Conservation (phyloP, 1,284 basidiomycete genomes). For the Marasmius fiardii region DNA sequence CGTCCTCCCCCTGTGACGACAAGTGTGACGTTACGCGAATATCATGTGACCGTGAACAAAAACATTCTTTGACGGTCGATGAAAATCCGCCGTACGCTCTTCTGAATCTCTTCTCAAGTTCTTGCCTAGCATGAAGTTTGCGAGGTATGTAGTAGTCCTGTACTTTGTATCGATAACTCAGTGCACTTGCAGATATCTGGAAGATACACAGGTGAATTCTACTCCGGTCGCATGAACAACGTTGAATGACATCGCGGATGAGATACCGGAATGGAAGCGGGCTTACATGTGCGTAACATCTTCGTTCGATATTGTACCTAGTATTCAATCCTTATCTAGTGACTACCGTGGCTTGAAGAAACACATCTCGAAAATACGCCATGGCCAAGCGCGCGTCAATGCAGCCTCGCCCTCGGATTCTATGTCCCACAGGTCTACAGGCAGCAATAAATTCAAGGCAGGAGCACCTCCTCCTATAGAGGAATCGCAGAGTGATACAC, state of each 20-base stretch:
- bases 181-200: slow-evolving; percentile 47
- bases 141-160: slow-evolving; percentile 31
- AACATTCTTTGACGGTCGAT: too few relatives aligned
- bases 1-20: too few relatives aligned
- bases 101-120: not conserved
- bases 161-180: not conserved
- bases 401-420: slow-evolving; percentile 8
- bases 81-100: too few relatives aligned
- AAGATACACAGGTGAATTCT: slow-evolving; percentile 60
- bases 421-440: too few relatives aligned
- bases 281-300: slow-evolving; percentile 82
- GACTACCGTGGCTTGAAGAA: slow-evolving; percentile 75
- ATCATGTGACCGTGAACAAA: too few relatives aligned
- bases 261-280: slow-evolving; percentile 81
- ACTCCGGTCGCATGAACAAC: not conserved
- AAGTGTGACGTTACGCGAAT: too few relatives aligned
- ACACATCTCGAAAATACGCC: slow-evolving; percentile 55
- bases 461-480: too few relatives aligned
- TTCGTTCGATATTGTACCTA: slow-evolving; percentile 12
- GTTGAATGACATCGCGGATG: not conserved
- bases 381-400: slow-evolving; percentile 30
- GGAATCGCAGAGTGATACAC: too few relatives aligned
- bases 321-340: slow-evolving; percentile 31
- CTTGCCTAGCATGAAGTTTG: slow-evolving; percentile 50
- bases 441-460: too few relatives aligned